Evolutionary conservation across 805 yeast species (phyloP), one percentile per base, ranked within the genome.

Genomic region (Ogataea haglerorum): DNA sequence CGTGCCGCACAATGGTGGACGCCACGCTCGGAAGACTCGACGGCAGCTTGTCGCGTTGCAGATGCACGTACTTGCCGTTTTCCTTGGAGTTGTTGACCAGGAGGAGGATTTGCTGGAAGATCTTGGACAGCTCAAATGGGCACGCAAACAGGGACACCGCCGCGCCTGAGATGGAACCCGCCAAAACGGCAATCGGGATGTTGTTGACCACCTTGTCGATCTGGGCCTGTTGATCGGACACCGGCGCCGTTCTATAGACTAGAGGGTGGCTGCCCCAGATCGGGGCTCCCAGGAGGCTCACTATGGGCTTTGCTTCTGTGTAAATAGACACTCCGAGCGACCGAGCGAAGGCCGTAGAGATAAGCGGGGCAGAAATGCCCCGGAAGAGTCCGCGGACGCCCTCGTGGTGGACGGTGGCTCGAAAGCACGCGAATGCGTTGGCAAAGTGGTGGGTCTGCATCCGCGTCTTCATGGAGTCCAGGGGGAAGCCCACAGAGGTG

Each of bases 381-480:
- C 95, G 65, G 57, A 80, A 88, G 45, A 87, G 75, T 10, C 91
- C 93, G 6, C 60, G 47, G 5, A 80, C 27, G 0, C 95, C 95
- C 54, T 85, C 95, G 8, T 66, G 59, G 6, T 57, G 52, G 21
- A 76, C 64, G 0, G 95, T 81, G 32, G 70, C 64, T 25, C 55
- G 53, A 14, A 82, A 64, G 56, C 95, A 85, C 40, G 76, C 78
- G 37, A 69, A 58, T 19, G 81, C 72, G 36, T 76, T 71, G 12
- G 65, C 64, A 63, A 77, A 86, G 39, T 73, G 69, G 54, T 85
- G 82, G 0, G 95, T 83, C 58, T 87, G 96, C 80, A 85, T 80
- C 45, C 95, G 68, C 0, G 95, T 88, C 60, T 87, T 87, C 44
- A 88, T 69, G n/a, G 93, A 82, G 57, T 87, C 96, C 36, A 87